Base-by-base conservation (phyloP, 192 early-diverging fungal species). In the Coemansia erecta region DNA sequence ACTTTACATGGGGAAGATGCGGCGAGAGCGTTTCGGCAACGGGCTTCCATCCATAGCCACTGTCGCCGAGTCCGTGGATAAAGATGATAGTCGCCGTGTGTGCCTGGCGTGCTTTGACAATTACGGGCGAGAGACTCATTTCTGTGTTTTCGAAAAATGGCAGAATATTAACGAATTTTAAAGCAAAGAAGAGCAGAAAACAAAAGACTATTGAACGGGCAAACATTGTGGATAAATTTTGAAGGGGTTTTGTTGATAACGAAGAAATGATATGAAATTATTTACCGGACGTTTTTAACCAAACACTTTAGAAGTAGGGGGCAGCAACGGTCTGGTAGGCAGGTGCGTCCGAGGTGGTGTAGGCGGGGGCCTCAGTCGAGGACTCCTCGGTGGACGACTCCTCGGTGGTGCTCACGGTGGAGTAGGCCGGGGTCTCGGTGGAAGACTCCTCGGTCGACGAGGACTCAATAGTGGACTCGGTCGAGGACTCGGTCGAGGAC, bases 81-180 rank as follows among this genome's bases (percentile, higher is more conserved):
- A 92, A 90, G 66, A 92, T 87, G 46, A 92, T 74, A n/a, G 91
- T 89, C 3, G 89, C 89, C 6, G 89, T 85, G 74, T 92, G 91
- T 43, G 81, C 73, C 35, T 61, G 59, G 7, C 61, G 70, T 1
- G 88, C 81, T 24, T 70, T 65, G 8, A 80, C 61, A 21, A 85
- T 66, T 18, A 76, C 71, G 26, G 69, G 60, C 18, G 72, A 58
- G 33, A 81, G 60, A 12, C 56, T 58, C 69, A 71, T 77, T 61
- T 33, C 23, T 3, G 49, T 0, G 35, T 40, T 40, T 6, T 19
- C 22, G 39, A 56, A 46, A 24, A 68, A 42, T 2, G 18, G 19
- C 21, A n/a, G 15, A 18, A 28, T 21, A 47, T 33, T 18, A 45
- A 26, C 37, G 31, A 44, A 50, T 28, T 22, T 21, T 19, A 17